Conservation (phyloP, 2,329 filamentous ascomycete genomes). For the Phoma sp. region DNA sequence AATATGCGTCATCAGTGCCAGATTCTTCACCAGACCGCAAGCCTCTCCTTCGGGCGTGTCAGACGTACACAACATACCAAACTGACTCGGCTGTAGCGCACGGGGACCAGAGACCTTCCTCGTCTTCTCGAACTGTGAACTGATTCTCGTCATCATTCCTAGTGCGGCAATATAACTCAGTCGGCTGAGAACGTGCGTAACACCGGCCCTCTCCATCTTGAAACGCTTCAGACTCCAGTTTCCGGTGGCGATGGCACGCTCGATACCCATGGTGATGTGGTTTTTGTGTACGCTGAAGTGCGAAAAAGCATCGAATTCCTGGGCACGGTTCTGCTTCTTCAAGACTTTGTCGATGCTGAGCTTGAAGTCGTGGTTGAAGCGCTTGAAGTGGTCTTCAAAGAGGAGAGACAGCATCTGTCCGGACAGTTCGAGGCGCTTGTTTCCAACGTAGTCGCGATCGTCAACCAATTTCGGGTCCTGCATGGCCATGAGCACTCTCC, state of each 20-base stretch:
- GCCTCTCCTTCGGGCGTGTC: constrained; percentile 99
- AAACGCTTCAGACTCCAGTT: constrained; percentile 99
- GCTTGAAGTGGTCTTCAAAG: constrained; percentile 98
- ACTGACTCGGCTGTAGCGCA: constrained; percentile 95
- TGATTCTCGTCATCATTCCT: constrained; percentile 99
- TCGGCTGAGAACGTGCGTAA: constrained; percentile 94
- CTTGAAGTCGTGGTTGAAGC: constrained; percentile 88
- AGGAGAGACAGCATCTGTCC: constrained; percentile 92
- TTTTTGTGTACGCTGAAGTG: constrained; percentile 86
- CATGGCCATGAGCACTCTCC: constrained; percentile 93
- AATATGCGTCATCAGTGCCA: constrained; percentile 99
- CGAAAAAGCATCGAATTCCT: constrained; percentile 84
- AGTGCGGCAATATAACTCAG: constrained; percentile 96
- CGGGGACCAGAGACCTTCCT: constrained; percentile 94
- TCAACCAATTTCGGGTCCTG: constrained; percentile 90
- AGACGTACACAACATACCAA: constrained; percentile 96
- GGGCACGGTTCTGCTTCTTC: constrained; percentile 89
- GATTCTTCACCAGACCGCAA: constrained; percentile 95
- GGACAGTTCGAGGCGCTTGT: constrained; percentile 93
- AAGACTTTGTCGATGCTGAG: constrained; percentile 93
- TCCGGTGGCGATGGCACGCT: constrained; percentile 93
- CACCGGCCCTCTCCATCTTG: constrained; percentile 96
- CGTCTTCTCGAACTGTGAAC: constrained; percentile 98
- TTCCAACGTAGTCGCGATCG: constrained; percentile 96
- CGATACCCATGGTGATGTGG: constrained; percentile 90